These are phyloP conservation scores for Pseudocercospora fuligena DNA, from an alignment of 2,329 filamentous ascomycete genomes.

Conservation along the genomic window DNA sequence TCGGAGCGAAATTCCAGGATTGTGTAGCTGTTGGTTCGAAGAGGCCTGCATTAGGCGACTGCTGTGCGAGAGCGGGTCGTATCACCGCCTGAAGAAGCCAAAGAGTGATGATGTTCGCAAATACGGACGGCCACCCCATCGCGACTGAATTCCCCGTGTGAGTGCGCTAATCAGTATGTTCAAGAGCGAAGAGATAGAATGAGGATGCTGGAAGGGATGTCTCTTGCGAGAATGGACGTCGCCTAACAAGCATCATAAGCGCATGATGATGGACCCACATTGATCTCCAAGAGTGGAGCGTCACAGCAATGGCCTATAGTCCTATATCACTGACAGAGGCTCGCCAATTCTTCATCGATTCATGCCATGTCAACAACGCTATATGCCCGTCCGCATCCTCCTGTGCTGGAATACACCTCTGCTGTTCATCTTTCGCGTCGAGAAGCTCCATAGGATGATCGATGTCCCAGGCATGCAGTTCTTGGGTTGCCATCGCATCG, in stretches of 20 bases:
- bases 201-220: background rate
- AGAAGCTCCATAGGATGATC: background rate
- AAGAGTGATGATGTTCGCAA: background rate
- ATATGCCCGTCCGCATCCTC: background rate
- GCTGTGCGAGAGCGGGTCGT: background rate
- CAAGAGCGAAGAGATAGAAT: background rate
- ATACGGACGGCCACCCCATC: background rate
- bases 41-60: background rate
- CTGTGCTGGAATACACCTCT: background rate
- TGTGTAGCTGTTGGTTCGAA: conserved; percentile 1
- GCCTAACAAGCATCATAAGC: too few relatives aligned
- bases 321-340: background rate
- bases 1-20: background rate
- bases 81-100: background rate
- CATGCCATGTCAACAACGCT: background rate
- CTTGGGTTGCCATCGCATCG: background rate
- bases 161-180: background rate
- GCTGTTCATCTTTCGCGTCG: background rate
- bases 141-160: background rate
- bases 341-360: background rate
- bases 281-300: background rate
- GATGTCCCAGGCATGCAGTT: background rate
- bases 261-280: background rate
- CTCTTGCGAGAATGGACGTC: background rate
- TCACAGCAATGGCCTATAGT: background rate